Base-by-base conservation (phyloP, 1,284 basidiomycete genomes). In the Pascua guehoae region DNA sequence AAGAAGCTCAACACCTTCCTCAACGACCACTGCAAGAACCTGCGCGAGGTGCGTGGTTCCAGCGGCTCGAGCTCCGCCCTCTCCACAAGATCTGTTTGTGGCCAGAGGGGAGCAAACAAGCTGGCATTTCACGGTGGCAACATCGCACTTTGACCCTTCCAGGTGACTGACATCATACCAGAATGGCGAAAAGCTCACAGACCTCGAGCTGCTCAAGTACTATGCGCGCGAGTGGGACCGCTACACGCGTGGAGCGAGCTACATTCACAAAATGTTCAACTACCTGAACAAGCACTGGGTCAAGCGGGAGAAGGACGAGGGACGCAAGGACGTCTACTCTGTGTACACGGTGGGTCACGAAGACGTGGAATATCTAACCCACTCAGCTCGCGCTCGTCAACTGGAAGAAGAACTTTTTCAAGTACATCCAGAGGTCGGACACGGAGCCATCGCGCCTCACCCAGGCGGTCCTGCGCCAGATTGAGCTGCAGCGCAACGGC, bases 231-330 rank as follows among this genome's bases (percentile, higher is more conserved):
- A 97, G 75, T 98, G 96, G 95, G 89, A 93, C 71, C 84, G 92
- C 44, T 98, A 97, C 79, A 98, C 95, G 0, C 92, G 87, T 0
- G 95, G 95, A 57, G 93, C 95, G 10, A 92, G 91, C 75, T 98
- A 94, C 75, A 88, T 98, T 71, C 93, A 96, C 72, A 87, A 93
- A 60, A 79, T 98, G 44, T 98, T 98, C 81, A 89, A 91, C 17
- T 98, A 98, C 78, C 85, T 98, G 60, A 98, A 98, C 76, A 89
- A 95, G 58, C 93, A 98, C 79, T 99, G 96, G 96, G 94, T 99
- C 49, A 97, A 96, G 80, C 86, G 95, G 47, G 94, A 98, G 76
- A 88, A 95, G 73, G 96, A 98, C 69, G 95, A 99, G 74, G 96
- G 96, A 7, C 85, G 92, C 70, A 98, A 94, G 78, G 88, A 89